A percentile compares a stretch with the other conserved stretches of the same genome.
These are phyloP conservation scores for Aspergillus ruber DNA, from an alignment of 2,329 filamentous ascomycete species.

Conservation along the genomic window DNA sequence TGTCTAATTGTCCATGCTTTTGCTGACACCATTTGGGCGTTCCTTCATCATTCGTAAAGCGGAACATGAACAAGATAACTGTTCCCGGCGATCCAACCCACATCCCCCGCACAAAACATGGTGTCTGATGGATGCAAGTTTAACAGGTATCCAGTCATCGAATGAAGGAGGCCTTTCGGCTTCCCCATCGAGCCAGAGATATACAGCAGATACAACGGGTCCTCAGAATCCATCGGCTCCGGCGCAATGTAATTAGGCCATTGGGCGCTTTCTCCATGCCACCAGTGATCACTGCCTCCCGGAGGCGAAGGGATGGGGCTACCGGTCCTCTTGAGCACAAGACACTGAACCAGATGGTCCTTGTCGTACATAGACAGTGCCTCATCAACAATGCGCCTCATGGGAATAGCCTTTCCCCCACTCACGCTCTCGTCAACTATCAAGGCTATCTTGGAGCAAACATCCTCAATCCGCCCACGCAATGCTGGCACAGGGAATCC, in stretches of 20 bases:
- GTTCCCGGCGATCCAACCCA: slow-evolving; percentile 96
- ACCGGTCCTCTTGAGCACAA: neutral
- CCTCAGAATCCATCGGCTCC: slow-evolving; percentile 81
- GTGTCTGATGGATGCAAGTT: slow-evolving; percentile 85
- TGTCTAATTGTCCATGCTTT: slow-evolving; percentile 67
- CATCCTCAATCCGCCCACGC: slow-evolving; percentile 83
- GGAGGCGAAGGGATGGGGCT: neutral
- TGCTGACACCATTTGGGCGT: slow-evolving; percentile 70
- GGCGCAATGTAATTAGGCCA: slow-evolving; percentile 52
- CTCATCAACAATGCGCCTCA: slow-evolving; percentile 95
- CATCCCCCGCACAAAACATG: slow-evolving; percentile 93
- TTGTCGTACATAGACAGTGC: slow-evolving; percentile 61
- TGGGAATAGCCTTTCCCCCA: slow-evolving; percentile 86
- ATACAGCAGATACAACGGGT: slow-evolving; percentile 91
- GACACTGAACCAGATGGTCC: neutral
- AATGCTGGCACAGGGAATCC: slow-evolving; percentile 93
- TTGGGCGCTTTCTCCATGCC: slow-evolving; percentile 92
- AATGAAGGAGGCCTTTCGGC: slow-evolving; percentile 96
- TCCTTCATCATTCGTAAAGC: slow-evolving; percentile 74
- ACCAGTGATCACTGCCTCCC: slow-evolving; percentile 69
- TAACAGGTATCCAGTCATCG: slow-evolving; percentile 85
- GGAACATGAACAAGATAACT: slow-evolving; percentile 94
- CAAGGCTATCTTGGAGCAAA: slow-evolving; percentile 80
- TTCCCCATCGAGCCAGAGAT: slow-evolving; percentile 97
- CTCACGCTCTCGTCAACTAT: slow-evolving; percentile 94